A percentile compares a stretch with the other conserved stretches of the same genome.
Conservation (phyloP, 495 filamentous ascomycete genomes). For the Pseudevernia furfuracea region DNA sequence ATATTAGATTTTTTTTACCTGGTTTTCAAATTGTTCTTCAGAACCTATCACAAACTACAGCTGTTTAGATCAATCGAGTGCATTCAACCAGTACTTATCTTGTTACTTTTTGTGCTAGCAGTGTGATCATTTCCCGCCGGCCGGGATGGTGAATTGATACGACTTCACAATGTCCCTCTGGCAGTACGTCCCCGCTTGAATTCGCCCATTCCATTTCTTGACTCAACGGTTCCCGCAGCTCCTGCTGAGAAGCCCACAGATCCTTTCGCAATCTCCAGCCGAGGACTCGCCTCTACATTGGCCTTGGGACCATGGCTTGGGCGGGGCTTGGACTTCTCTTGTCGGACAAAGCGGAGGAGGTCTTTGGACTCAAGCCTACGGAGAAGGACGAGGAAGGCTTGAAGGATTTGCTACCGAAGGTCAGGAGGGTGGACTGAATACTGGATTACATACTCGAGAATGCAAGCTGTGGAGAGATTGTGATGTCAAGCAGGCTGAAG, state of each 20-base stretch:
- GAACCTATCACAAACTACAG: not conserved
- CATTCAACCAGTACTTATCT: too few species aligned
- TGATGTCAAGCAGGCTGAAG: not conserved
- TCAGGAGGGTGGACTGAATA: conserved; percentile 19
- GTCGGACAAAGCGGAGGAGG: conserved; percentile 53
- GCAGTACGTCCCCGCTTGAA: conserved; percentile 1
- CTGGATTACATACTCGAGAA: conserved; percentile 10
- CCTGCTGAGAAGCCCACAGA: conserved; percentile 28
- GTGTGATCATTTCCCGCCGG: too few species aligned
- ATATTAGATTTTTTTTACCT: not conserved
- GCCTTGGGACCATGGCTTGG: conserved; percentile 58
- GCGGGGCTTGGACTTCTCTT: conserved; percentile 51
- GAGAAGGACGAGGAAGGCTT: conserved; percentile 54
- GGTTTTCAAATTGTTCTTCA: not conserved
- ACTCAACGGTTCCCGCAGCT: not conserved
- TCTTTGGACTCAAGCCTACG: conserved; percentile 53
- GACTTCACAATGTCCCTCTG: conserved; percentile 9
- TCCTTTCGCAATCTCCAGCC: conserved; percentile 54
- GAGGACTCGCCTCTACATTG: conserved; percentile 55
- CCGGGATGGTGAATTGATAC: not conserved
- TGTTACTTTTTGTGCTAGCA: not conserved
- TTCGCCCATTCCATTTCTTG: not conserved
- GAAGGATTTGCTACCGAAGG: conserved; percentile 26
- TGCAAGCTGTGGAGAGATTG: not conserved
- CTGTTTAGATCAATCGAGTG: not conserved